Evolutionary conservation across 2,329 filamentous ascomycete genomes (phyloP).

Genomic region (Akanthomyces lecanii): DNA sequence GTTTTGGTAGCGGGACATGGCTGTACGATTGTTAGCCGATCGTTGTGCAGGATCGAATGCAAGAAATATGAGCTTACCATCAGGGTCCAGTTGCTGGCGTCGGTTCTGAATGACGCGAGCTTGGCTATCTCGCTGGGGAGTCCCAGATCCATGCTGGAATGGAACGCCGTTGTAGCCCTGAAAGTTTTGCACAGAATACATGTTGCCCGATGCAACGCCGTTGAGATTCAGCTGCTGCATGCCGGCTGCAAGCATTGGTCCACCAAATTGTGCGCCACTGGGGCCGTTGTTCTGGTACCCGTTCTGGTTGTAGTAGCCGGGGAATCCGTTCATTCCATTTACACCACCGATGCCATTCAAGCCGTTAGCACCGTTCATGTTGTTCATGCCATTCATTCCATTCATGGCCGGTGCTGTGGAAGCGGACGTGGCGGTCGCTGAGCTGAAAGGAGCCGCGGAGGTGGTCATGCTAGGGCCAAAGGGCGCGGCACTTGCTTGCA

Average conservation of each 20-base stretch:
- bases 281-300: conserved; percentile 25
- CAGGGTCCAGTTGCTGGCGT: conserved; percentile 67
- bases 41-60: neutral
- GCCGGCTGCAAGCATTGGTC: conserved; percentile 60
- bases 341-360: neutral
- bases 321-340: conserved; percentile 14
- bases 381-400: conserved; percentile 23
- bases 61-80: conserved; percentile 46
- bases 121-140: conserved; percentile 67
- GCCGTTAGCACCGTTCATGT: neutral
- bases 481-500: conserved; percentile 75
- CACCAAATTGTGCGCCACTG: conserved; percentile 22
- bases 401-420: conserved; percentile 23
- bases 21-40: conserved; percentile 36
- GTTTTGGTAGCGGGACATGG: conserved; percentile 78
- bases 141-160: conserved; percentile 39
- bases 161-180: conserved; percentile 51
- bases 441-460: conserved; percentile 25
- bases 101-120: conserved; percentile 71
- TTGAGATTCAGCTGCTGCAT: conserved; percentile 63
- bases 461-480: conserved; percentile 61
- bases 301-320: conserved; percentile 29
- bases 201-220: conserved; percentile 35
- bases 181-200: conserved; percentile 57
- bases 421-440: conserved; percentile 25